phyloP scores from a whole-genome alignment of 169 alveolate species.

The Besnoitia besnoiti region DNA sequence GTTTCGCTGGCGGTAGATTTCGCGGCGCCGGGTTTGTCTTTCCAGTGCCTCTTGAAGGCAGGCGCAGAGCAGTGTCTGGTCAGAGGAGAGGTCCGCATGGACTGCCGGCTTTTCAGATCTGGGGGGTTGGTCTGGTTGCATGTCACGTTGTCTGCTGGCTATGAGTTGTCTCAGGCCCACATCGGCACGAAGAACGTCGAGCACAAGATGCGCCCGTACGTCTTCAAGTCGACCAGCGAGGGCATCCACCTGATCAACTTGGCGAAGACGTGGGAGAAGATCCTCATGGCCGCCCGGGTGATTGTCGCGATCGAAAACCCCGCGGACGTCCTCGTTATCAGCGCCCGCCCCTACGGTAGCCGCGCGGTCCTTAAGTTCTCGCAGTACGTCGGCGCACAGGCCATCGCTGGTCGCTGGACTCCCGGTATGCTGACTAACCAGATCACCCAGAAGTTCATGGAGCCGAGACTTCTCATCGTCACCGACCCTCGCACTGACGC shows the following conservation, averaged over 20 bases:
- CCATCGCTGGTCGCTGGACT: conserved; percentile 98
- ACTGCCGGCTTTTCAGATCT: too few relatives aligned
- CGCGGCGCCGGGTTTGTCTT: too few relatives aligned
- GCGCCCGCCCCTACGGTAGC: conserved; percentile 89
- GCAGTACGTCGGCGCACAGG: conserved; percentile 96
- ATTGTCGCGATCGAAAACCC: conserved; percentile 98
- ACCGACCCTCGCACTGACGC: conserved; percentile 99
- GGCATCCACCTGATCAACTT: conserved; percentile 97
- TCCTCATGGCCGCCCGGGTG: conserved; percentile 98
- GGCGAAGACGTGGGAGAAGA: conserved; percentile 98
- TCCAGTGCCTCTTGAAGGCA: too few relatives aligned
- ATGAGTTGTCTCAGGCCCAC: conserved; percentile 84
- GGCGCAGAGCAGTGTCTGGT: too few relatives aligned
- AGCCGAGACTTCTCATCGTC: conserved; percentile 98
- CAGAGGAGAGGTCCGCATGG: too few relatives aligned
- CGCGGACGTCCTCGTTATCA: conserved; percentile 96
- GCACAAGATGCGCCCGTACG: conserved; percentile 96
- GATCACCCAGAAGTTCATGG: conserved; percentile 93
- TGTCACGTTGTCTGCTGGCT: not conserved
- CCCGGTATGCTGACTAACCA: conserved; percentile 99
- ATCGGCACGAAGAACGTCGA: conserved; percentile 97
- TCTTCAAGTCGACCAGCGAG: conserved; percentile 95
- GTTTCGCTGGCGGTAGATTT: too few relatives aligned
- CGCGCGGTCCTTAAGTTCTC: conserved; percentile 99
- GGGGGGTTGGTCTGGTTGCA: too few relatives aligned